Evolutionary conservation across 768 basidiomycete genomes (phyloP).

Genomic region (Suillus brevipes): DNA sequence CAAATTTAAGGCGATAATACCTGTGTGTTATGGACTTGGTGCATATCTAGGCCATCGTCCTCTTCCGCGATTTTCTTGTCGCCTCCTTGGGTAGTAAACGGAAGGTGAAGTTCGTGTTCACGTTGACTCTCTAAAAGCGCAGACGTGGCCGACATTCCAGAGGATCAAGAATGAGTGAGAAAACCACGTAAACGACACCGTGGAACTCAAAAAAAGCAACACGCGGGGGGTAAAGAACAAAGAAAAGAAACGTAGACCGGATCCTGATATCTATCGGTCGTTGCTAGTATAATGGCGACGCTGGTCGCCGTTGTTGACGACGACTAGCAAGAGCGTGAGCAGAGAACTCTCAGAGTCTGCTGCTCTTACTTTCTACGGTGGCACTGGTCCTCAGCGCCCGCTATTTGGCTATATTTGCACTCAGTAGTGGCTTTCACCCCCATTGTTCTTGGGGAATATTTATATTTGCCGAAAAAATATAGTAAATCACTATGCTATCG

Average conservation of each 20-base stretch:
- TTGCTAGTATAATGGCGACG: slow-evolving; percentile 10
- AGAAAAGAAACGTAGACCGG: slow-evolving; percentile 10
- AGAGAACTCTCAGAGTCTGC: slow-evolving; percentile 25
- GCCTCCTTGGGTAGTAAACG: slow-evolving; percentile 38
- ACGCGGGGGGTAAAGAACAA: slow-evolving; percentile 22
- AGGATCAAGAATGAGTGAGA: slow-evolving; percentile 41
- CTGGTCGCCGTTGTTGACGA: slow-evolving; percentile 31
- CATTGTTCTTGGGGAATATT: background rate
- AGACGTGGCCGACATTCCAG: slow-evolving; percentile 42
- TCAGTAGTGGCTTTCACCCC: background rate
- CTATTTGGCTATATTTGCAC: slow-evolving; percentile 24
- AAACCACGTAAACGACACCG: slow-evolving; percentile 30
- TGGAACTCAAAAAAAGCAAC: slow-evolving; percentile 15
- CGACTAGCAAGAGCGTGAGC: slow-evolving; percentile 33
- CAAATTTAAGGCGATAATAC: background rate
- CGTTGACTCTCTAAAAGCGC: slow-evolving; percentile 41
- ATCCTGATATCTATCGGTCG: slow-evolving; percentile 6
- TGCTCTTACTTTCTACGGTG: slow-evolving; percentile 3
- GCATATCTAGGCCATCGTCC: slow-evolving; percentile 46
- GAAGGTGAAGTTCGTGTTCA: slow-evolving; percentile 34
- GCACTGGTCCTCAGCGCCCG: background rate
- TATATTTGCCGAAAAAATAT: slow-evolving; percentile 1
- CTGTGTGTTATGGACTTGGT: slow-evolving; percentile 17
- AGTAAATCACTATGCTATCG: background rate
- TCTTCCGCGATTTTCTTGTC: slow-evolving; percentile 56